Conservation (phyloP, 768 basidiomycete species). For the Lyophyllum semitale region DNA sequence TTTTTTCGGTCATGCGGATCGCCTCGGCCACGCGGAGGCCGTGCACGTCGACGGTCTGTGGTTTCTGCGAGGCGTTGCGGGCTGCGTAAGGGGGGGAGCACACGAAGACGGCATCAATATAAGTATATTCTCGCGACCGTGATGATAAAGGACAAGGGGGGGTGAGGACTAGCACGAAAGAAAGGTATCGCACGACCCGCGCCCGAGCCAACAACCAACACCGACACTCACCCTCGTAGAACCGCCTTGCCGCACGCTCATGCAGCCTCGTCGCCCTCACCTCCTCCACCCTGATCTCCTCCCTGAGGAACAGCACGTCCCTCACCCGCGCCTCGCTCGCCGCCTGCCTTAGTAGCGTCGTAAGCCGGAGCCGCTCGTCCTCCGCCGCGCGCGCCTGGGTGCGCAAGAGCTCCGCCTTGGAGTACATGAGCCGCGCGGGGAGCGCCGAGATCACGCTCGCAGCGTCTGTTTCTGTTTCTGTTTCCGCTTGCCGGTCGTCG, state of each 20-base stretch:
- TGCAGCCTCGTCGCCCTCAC: constrained; percentile 39
- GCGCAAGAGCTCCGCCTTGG: constrained; percentile 38
- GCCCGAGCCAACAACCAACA: background rate
- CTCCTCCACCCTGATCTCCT: constrained; percentile 37
- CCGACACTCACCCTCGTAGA: constrained; percentile 40
- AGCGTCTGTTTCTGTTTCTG: constrained; percentile 22
- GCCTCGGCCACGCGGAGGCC: constrained; percentile 50
- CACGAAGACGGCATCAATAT: background rate
- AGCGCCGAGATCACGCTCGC: constrained; percentile 33
- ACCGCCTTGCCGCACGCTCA: constrained; percentile 45
- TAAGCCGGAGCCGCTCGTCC: constrained; percentile 25
- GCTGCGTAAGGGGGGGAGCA: constrained; percentile 29
- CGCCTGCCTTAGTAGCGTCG: constrained; percentile 29
- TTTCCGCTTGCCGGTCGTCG: constrained; percentile 6
- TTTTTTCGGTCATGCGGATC: constrained; percentile 41
- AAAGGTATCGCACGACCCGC: background rate
- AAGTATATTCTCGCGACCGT: background rate
- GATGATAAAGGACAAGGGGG: background rate
- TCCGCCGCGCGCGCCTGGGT: constrained; percentile 42
- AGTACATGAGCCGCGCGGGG: constrained; percentile 30
- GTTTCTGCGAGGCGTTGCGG: constrained; percentile 35
- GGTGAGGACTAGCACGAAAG: background rate
- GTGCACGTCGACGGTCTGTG: constrained; percentile 48
- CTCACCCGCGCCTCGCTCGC: constrained; percentile 31
- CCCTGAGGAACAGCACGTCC: constrained; percentile 40